These are phyloP conservation scores for Sanghuangporus weigelae DNA, from an alignment of 1,284 basidiomycete genomes.

Conservation along the genomic window DNA sequence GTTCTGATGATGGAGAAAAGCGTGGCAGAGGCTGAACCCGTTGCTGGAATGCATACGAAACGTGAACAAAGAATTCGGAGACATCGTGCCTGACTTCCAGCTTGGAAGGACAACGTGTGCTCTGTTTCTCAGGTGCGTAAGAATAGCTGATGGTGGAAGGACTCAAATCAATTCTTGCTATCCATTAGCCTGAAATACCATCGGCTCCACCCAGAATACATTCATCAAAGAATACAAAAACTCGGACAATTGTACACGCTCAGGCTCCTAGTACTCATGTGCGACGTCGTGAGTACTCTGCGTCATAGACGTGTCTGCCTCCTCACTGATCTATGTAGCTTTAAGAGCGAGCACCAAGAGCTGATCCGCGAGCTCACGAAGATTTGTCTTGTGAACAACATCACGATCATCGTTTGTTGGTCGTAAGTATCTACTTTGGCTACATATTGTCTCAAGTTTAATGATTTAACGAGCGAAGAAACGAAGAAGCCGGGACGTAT, in stretches of 20 bases:
- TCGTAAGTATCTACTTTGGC: constrained; percentile 49
- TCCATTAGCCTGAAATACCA: constrained; percentile 82
- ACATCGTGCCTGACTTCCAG: constrained; percentile 91
- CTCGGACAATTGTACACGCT: constrained; percentile 80
- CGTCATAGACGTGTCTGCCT: background rate
- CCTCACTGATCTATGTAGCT: background rate
- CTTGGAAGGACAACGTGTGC: constrained; percentile 96
- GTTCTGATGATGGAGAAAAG: background rate
- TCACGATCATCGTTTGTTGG: constrained; percentile 92
- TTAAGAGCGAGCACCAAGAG: constrained; percentile 86
- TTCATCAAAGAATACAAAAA: constrained; percentile 85
- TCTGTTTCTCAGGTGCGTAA: constrained; percentile 75
- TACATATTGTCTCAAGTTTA: constrained; percentile 1
- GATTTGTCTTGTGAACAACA: constrained; percentile 86
- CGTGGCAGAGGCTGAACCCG: constrained; percentile 79
- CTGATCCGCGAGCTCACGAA: constrained; percentile 92
- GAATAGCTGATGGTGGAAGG: background rate
- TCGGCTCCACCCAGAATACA: constrained; percentile 95
- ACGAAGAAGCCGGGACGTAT: constrained; percentile 91
- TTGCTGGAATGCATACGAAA: constrained; percentile 81
- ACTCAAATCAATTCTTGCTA: background rate
- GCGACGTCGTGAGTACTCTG: constrained; percentile 73
- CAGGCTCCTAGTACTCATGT: constrained; percentile 85
- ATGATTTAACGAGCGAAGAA: constrained; percentile 36
- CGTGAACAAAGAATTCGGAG: constrained; percentile 91